Evolutionary conservation across 768 basidiomycete species (phyloP), one percentile per base, ranked within the genome.

Genomic region (Clavulina sp.): DNA sequence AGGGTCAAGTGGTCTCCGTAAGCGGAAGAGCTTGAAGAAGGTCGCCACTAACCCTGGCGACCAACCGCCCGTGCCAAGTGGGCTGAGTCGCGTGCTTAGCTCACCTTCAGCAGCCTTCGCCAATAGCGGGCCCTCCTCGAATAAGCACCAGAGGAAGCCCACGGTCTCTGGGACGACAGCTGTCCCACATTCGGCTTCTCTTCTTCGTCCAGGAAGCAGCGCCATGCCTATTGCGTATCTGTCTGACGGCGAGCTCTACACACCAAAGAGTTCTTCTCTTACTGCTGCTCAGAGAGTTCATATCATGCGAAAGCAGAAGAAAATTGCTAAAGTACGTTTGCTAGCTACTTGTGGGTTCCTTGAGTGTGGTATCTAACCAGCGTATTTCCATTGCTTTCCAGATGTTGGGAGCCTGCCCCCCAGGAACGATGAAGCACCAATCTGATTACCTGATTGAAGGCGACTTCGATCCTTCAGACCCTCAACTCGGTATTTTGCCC

Each of bases 341-440:
- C 16, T 16, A 9, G 9, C 26, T 28, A 9, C 26, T 46, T 46
- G 9, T 46, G 13, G 26, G 24, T 26, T 46, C 26, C 26, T 46
- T 46, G 43, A 13, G 13, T 46, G 34, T 38, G 9, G 19, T 38
- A 9, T 38, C 34, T 38, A 19, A 38, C 9, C 34, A 19, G 19
- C 34, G 34, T 38, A 38, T 38, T 9, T 38, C 34, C 19, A 38
- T 38, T 38, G 9, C 19, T 9, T 13, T 9, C 5, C 60, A 88
- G 85, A 73, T 89, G 57, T 88, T 89, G 59, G 85, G 85, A 51
- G 76, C 78, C 26, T 77, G 76, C 3, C 86, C 86, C 31, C 85
- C 85, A 13, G 24, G 26, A 13, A 26, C 26, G 13, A 9, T 46
- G 16, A 46, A 13, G 13, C 13, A 28, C 13, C 43, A 46, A 28